A percentile compares a stretch with the other conserved stretches of the same genome.
Evolutionary conservation across 176 grass and related monocot genomes (phyloP).

Genomic region (Eragrostis nindensis): DNA sequence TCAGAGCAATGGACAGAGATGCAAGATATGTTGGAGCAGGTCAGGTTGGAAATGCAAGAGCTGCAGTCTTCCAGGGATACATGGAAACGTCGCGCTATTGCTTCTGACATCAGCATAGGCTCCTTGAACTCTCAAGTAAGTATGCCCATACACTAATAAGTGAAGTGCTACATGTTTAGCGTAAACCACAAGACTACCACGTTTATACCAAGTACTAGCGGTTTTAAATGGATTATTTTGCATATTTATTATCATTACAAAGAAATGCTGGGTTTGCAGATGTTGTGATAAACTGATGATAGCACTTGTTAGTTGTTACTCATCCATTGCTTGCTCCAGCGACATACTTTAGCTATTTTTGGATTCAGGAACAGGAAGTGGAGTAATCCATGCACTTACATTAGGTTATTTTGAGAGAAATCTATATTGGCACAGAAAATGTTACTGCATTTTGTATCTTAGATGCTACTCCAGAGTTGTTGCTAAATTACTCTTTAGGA

Average conservation of each 20-base stretch:
- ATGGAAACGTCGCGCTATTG: conserved; percentile 74
- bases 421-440: background rate
- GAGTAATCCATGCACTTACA: background rate
- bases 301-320: background rate
- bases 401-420: background rate
- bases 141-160: background rate
- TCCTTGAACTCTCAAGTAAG: conserved; percentile 86
- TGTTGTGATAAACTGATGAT: background rate
- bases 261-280: background rate
- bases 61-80: conserved; percentile 72
- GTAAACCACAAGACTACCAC: background rate
- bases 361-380: background rate
- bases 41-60: conserved; percentile 85
- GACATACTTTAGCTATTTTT: background rate
- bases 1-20: conserved; percentile 93
- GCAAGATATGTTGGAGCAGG: conserved; percentile 95
- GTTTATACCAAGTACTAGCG: background rate
- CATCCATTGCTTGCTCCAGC: background rate
- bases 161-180: conserved; percentile 4
- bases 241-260: background rate
- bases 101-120: conserved; percentile 68
- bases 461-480: background rate
- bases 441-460: background rate
- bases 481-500: conserved; percentile 9
- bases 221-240: background rate